These are phyloP conservation scores for Nakataea oryzae DNA, from an alignment of 2,329 filamentous ascomycete genomes.

Conservation along the genomic window DNA sequence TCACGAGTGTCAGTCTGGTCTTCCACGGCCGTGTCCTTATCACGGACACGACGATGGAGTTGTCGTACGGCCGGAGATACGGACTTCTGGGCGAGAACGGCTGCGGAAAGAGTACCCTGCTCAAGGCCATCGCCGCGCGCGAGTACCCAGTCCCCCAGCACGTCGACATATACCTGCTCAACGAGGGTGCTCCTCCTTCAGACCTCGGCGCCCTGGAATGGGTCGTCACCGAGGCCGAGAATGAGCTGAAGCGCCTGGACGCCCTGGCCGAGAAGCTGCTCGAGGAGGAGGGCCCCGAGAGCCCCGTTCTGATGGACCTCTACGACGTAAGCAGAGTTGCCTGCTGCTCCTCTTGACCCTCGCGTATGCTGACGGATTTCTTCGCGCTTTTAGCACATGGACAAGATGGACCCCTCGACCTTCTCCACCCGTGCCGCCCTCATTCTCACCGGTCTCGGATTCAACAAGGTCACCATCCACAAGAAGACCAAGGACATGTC, in stretches of 20 bases:
- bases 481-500: conserved; percentile 99
- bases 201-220: conserved; percentile 91
- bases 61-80: conserved; percentile 87
- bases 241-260: conserved; percentile 85
- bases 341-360: not conserved
- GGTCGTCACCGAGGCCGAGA: conserved; percentile 91
- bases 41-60: conserved; percentile 85
- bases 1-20: conserved; percentile 83
- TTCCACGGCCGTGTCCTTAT: conserved; percentile 98
- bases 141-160: conserved; percentile 95
- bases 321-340: conserved; percentile 64
- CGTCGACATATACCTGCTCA: conserved; percentile 95
- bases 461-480: conserved; percentile 95
- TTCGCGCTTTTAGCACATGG: conserved; percentile 66
- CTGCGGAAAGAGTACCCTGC: conserved; percentile 94
- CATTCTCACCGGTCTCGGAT: conserved; percentile 95
- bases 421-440: conserved; percentile 92
- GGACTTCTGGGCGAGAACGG: conserved; percentile 97
- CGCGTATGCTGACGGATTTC: not conserved
- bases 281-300: conserved; percentile 86
- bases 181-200: conserved; percentile 85
- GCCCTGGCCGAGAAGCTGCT: conserved; percentile 80
- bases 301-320: conserved; percentile 79
- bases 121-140: conserved; percentile 87
- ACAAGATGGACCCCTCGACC: conserved; percentile 96